Percentiles rank a stretch among this genome's conserved stretches.
phyloP scores from a whole-genome alignment of 2,329 filamentous ascomycete genomes.

The Fusarium verticillioides region DNA sequence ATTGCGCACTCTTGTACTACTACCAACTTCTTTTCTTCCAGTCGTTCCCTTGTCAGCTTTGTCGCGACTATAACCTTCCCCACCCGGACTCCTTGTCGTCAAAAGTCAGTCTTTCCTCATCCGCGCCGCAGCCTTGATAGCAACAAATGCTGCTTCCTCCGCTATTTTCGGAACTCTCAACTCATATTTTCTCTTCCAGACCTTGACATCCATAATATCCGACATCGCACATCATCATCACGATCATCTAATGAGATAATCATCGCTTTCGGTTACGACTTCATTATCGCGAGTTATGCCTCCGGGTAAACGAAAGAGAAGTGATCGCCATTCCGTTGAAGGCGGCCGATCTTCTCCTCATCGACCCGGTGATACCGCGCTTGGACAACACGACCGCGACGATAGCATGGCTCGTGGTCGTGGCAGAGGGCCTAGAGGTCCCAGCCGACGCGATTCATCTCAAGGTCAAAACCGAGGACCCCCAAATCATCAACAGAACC shows the following conservation, averaged over 20 bases:
- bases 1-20: conserved; percentile 2
- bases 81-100: conserved; percentile 41
- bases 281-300: conserved; percentile 57
- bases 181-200: conserved; percentile 35
- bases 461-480: conserved; percentile 49
- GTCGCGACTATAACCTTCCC: conserved; percentile 30
- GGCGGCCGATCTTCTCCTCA: conserved; percentile 69
- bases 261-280: conserved; percentile 19
- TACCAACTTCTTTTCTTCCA: conserved; percentile 27
- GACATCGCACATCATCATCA: conserved; percentile 4
- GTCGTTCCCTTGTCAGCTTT: conserved; percentile 39
- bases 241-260: conserved; percentile 51
- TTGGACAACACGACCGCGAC: conserved; percentile 69
- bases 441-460: conserved; percentile 64
- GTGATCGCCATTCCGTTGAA: conserved; percentile 61
- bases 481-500: conserved; percentile 41
- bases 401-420: conserved; percentile 60
- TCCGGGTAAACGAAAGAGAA: conserved; percentile 67
- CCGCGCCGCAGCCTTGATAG: conserved; percentile 33
- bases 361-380: conserved; percentile 65
- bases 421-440: conserved; percentile 59
- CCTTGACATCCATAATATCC: conserved; percentile 5
- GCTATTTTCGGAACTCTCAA: conserved; percentile 9
- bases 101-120: conserved; percentile 43
- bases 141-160: conserved; percentile 22